phyloP scores from a whole-genome alignment of 179 eudicot genomes.

The Carnegiea gigantea region DNA sequence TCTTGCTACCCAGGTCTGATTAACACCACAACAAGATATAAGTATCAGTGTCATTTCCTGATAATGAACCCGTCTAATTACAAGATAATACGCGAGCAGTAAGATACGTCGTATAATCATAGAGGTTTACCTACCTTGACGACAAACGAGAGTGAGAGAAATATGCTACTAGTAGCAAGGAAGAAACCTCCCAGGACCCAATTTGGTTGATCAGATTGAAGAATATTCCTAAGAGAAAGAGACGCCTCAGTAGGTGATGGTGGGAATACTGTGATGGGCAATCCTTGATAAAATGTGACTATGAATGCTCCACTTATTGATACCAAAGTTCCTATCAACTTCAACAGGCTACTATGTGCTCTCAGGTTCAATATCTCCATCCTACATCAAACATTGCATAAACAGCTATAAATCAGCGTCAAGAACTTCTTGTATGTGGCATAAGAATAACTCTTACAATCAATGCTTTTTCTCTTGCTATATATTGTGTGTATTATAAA shows the following conservation, averaged over 20 bases:
- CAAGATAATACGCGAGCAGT: neutral
- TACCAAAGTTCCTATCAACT: conserved; percentile 35
- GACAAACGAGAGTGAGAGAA: conserved; percentile 27
- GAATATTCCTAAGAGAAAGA: conserved; percentile 5
- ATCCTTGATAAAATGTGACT: conserved; percentile 37
- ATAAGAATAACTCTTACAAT: no score
- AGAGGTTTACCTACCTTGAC: conserved; percentile 27
- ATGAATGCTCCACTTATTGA: conserved; percentile 40
- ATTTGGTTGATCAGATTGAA: conserved; percentile 19
- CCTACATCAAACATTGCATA: conserved; percentile 17
- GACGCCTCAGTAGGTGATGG: neutral
- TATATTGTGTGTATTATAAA: no score
- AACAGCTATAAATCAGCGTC: neutral
- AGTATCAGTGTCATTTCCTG: neutral
- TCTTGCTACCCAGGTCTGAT: conserved; percentile 37
- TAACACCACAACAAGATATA: neutral
- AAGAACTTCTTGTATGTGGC: no score
- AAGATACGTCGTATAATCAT: neutral
- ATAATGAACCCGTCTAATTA: neutral
- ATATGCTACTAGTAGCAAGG: conserved; percentile 29
- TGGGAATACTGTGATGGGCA: conserved; percentile 24
- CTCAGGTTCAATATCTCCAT: conserved; percentile 37
- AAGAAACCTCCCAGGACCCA: conserved; percentile 40
- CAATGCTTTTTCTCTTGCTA: no score
- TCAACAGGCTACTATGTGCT: conserved; percentile 27